Conservation (phyloP, 345 rosid genomes). For the Corchorus olitorius region DNA sequence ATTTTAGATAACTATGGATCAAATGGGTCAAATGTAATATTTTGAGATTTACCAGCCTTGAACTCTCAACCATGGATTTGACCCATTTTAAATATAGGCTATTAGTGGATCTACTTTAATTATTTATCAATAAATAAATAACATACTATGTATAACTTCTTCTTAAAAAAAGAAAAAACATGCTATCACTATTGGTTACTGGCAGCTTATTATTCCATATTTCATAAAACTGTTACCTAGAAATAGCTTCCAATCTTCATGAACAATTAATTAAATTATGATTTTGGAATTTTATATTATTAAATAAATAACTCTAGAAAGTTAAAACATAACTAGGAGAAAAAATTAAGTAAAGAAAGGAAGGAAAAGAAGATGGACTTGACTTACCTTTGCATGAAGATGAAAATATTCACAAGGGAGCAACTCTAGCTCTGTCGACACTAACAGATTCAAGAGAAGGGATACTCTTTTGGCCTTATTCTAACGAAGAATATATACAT, state of each 20-base stretch:
- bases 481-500: background rate
- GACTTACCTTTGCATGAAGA: background rate
- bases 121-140: background rate
- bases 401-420: background rate
- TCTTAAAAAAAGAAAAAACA: no score
- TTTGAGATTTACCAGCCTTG: no score
- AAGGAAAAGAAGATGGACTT: background rate
- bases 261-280: background rate
- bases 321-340: no score
- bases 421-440: slow-evolving; percentile 28
- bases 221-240: background rate
- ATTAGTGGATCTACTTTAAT: background rate
- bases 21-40: background rate
- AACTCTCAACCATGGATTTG: no score
- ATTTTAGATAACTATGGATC: no score
- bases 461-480: slow-evolving; percentile 13
- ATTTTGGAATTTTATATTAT: background rate
- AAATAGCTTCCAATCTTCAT: background rate
- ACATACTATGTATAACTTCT: no score
- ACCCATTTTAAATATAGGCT: background rate
- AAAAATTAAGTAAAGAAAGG: background rate
- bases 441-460: background rate
- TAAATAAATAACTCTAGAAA: no score
- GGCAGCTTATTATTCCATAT: no score
- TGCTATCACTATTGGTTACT: background rate